Percentiles rank a stretch among this genome's conserved stretches.
Conservation (phyloP, 331 rosid genomes). For the Malus hybrid region DNA sequence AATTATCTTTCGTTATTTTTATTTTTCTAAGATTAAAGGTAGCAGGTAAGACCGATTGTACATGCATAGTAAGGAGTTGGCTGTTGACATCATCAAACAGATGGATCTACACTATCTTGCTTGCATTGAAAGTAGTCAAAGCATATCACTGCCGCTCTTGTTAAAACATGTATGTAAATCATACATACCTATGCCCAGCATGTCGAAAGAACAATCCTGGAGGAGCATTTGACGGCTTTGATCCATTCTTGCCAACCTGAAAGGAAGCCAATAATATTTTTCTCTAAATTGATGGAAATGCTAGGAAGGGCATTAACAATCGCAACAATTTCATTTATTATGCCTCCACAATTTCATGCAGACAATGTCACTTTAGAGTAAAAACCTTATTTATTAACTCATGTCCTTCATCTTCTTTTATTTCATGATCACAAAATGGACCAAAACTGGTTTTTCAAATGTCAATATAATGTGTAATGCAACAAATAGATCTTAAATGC, state of each 20-base stretch:
- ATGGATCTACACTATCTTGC: not conserved
- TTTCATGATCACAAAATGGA: not conserved
- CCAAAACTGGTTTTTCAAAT: not conserved
- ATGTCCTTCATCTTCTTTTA: not conserved
- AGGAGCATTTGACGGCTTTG: slow-evolving; percentile 29
- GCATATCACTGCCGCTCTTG: not conserved
- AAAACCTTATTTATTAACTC: not conserved
- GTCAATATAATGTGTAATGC: not conserved
- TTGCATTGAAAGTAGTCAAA: not conserved
- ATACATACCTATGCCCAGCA: slow-evolving; percentile 72
- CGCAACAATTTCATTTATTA: not conserved
- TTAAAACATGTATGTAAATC: not conserved
- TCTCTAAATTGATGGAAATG: not conserved
- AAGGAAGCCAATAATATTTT: not conserved
- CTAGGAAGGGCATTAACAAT: not conserved
- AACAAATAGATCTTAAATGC: no score
- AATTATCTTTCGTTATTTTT: not conserved
- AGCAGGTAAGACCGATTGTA: not conserved
- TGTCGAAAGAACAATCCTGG: slow-evolving; percentile 73
- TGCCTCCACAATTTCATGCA: not conserved
- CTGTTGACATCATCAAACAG: not conserved
- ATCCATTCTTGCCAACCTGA: slow-evolving; percentile 53
- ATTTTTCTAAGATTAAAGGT: not conserved
- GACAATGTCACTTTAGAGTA: not conserved
- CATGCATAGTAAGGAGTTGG: not conserved